Conservation (phyloP, 352 stramenopile genomes). For the Phytophthora pinifolia region DNA sequence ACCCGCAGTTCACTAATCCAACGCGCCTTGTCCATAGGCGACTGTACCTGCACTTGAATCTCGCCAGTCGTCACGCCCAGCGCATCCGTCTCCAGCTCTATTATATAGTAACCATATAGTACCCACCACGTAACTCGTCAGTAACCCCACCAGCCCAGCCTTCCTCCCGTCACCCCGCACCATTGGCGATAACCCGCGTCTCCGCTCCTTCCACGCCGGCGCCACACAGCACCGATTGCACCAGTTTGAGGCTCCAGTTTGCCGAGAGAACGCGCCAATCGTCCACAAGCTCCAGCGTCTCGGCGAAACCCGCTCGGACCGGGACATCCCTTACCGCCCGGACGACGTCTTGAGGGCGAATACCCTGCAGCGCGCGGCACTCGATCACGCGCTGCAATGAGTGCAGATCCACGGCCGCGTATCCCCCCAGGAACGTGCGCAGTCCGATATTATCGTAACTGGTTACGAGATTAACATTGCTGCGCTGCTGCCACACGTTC, state of each 20-base stretch:
- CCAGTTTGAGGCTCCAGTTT: conserved; percentile 64
- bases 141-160: no score
- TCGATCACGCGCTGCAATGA: conserved; percentile 52
- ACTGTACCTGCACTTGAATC: conserved; percentile 56
- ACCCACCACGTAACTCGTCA: conserved; percentile 3
- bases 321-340: conserved; percentile 11
- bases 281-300: conserved; percentile 27
- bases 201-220: not conserved
- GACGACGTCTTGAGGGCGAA: conserved; percentile 22
- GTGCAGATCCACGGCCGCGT: conserved; percentile 39
- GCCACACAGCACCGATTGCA: conserved; percentile 32
- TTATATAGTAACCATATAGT: conserved; percentile 3
- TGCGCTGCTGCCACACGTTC: conserved; percentile 12
- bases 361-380: conserved; percentile 33
- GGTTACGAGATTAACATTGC: not conserved
- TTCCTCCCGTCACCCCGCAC: conserved; percentile 16
- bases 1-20: conserved; percentile 27
- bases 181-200: conserved; percentile 52
- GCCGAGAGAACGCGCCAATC: conserved; percentile 51
- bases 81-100: conserved; percentile 54
- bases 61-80: conserved; percentile 48
- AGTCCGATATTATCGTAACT: conserved; percentile 42
- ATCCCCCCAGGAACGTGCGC: conserved; percentile 43
- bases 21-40: conserved; percentile 52
- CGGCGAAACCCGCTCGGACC: conserved; percentile 33